Evolutionary conservation across 257 asterid genomes (phyloP).

Genomic region (Forsythia viridissima): DNA sequence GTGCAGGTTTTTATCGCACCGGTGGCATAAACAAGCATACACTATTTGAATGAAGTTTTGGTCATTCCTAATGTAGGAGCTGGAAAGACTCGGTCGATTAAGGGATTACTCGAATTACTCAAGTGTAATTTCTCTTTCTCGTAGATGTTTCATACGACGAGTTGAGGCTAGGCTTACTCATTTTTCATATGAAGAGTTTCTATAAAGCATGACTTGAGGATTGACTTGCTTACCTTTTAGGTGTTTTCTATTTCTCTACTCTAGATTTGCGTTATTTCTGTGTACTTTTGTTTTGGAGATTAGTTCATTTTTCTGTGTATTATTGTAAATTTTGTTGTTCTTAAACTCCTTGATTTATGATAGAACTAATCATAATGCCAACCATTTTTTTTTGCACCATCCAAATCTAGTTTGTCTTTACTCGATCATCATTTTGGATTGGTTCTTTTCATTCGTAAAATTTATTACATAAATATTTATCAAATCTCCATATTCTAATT

Average conservation of each 20-base stretch:
- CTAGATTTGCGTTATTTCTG: neutral
- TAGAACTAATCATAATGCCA: conserved; percentile 14
- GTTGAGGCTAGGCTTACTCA: conserved; percentile 2
- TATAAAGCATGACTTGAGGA: conserved; percentile 11
- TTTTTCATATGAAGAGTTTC: conserved; percentile 11
- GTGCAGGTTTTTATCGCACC: too few relatives aligned
- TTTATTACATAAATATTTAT: too few relatives aligned
- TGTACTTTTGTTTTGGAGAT: neutral
- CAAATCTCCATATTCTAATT: too few relatives aligned
- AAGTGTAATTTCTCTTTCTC: too few relatives aligned
- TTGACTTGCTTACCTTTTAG: neutral
- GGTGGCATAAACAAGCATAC: too few relatives aligned
- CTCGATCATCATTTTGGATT: too few relatives aligned
- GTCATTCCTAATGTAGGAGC: too few relatives aligned
- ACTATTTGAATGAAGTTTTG: too few relatives aligned
- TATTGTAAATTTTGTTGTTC: conserved; percentile 12
- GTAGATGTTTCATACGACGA: too few relatives aligned
- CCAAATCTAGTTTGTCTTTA: neutral
- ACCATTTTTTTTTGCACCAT: neutral
- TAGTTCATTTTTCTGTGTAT: conserved; percentile 19
- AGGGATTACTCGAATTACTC: too few relatives aligned
- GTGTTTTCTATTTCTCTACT: neutral
- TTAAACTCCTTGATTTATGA: conserved; percentile 10
- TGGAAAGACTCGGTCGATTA: too few relatives aligned
- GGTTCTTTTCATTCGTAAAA: too few relatives aligned